Base-by-base conservation (phyloP, 1,284 basidiomycete genomes). In the Phlebopus sp. region DNA sequence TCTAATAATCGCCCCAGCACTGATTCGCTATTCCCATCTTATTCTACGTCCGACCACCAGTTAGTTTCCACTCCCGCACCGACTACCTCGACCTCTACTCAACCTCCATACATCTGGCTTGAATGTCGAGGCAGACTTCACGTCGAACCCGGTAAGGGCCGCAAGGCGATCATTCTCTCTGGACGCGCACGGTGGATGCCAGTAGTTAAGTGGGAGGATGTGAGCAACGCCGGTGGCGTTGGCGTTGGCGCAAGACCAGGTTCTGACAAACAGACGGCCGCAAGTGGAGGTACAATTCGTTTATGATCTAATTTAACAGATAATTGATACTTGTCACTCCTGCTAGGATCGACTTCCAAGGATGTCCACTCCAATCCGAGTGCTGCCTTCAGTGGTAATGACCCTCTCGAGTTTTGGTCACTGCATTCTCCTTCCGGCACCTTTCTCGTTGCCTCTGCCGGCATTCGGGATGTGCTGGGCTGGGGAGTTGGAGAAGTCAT, bases 71-170 rank as follows among this genome's bases (percentile, higher is more conserved):
- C 7, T 27, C 5, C 34, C 9, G 27, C 27, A 10, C 30, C 36
- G 3, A 29, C 36, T 38, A 2, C 29, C 21, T 34, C 18, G 18
- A 23, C 36, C 36, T 60, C 67, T 43, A 36, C 46, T 29, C 0
- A 21, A 38, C 81, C 78, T 2, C 69, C 73, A 3, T 93, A 88
- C 67, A 77, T 92, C 19, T 96, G 92, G 92, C 72, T 96, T 21
- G 91, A 95, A 62, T 87, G 82, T 47, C 75, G 85, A n/a, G 92
- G 92, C 1, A 75, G 90, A 35, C 71, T 96, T 32, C 87, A 94
- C 59, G 79, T 90, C 47, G 92, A 95, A 69, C 86, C 91, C 0
- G 91, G 92, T 2, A 95, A 94, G 63, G 91, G 91, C 0, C 74
- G 91, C 37, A 95, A 96, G 63, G 89, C 90, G 2, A 91, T 96